Evolutionary conservation across 2,329 filamentous ascomycete species (phyloP), one percentile per base, ranked within the genome.

Genomic region (Fusarium sp.): DNA sequence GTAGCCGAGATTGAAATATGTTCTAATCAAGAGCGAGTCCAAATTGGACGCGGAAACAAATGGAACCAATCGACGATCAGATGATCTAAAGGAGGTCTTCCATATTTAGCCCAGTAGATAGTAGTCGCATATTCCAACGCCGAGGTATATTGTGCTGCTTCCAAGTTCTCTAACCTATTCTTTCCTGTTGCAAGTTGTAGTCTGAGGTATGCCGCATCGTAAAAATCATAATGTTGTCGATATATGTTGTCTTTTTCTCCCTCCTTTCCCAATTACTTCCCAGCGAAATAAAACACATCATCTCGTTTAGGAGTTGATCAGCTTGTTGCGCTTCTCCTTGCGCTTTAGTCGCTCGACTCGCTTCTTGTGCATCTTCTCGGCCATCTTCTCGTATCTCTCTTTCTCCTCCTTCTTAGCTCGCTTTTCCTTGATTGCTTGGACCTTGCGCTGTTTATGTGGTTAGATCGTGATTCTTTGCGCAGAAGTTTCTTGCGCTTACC

Each of bases 331-430:
- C 90, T 98, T 98, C 85, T 99, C 96, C 80, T 93, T 92, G 77
- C 94, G 88, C 89, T 94, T 97, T 80, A 97, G 81, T 74, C 96
- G 88, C 82, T 99, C 96, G 13, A 98, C 91, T 65, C 94, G 87
- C 86, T 97, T 98, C 81, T 88, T 89, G 83, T 98, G 95, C 96
- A 99, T 98, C 84, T 96, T 98, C 83, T 94, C 93, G 20, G 94
- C 95, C 88, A 99, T 88, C 84, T 94, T 93, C 80, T 94, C 93
- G 78, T 95, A 98, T 72, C 95, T 86, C 76, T 94, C 93, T 80
- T 92, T 94, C 84, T 98, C 96, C 75, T 93, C 94, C 86, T 97
- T 98, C 53, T 91, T 92, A 20, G 89, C 91, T 72, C 93, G 88
- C 80, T 91, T 94, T 69, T 97, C 93, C 76, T 92, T 94, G 77